These are phyloP conservation scores for Mortierella sp. DNA, from an alignment of 371 early-diverging fungal species.

Conservation along the genomic window DNA sequence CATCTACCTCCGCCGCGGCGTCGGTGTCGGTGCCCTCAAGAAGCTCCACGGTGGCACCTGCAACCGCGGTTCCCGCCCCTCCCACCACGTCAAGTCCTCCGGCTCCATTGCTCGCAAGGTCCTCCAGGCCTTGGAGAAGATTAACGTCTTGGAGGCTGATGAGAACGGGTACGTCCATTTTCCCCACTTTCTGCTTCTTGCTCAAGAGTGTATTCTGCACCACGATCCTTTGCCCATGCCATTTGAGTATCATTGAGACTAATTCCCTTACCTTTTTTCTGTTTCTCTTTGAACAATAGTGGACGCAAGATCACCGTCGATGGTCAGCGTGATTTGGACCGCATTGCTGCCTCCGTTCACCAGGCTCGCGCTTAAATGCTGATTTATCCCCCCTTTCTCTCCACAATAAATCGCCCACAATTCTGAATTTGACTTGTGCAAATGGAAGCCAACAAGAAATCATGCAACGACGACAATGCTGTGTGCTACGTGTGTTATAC, in stretches of 20 bases:
- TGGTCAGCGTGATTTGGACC: slow-evolving; percentile 91
- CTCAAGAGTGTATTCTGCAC: too few relatives aligned
- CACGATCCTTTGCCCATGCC: background rate
- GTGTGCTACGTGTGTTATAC: background rate
- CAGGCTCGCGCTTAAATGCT: slow-evolving; percentile 50
- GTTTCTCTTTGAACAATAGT: slow-evolving; percentile 56
- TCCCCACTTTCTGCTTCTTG: background rate
- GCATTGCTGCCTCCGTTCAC: slow-evolving; percentile 74
- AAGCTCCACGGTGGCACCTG: slow-evolving; percentile 94
- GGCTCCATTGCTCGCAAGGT: slow-evolving; percentile 96
- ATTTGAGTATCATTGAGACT: background rate
- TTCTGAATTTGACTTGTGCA: slow-evolving; percentile 10
- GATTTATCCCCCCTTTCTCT: slow-evolving; percentile 24
- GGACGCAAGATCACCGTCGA: slow-evolving; percentile 87
- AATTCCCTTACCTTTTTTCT: background rate
- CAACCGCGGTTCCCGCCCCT: slow-evolving; percentile 96
- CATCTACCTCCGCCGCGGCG: slow-evolving; percentile 95
- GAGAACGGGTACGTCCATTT: slow-evolving; percentile 75
- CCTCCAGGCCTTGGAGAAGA: slow-evolving; percentile 97
- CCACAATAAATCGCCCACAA: slow-evolving; percentile 8
- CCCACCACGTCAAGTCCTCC: slow-evolving; percentile 90
- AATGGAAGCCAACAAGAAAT: slow-evolving; percentile 1
- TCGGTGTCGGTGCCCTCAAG: slow-evolving; percentile 96
- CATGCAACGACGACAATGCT: background rate
- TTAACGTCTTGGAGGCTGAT: slow-evolving; percentile 95